These are phyloP conservation scores for Pulveroboletus sp. DNA, from an alignment of 768 basidiomycete genomes.

Conservation along the genomic window DNA sequence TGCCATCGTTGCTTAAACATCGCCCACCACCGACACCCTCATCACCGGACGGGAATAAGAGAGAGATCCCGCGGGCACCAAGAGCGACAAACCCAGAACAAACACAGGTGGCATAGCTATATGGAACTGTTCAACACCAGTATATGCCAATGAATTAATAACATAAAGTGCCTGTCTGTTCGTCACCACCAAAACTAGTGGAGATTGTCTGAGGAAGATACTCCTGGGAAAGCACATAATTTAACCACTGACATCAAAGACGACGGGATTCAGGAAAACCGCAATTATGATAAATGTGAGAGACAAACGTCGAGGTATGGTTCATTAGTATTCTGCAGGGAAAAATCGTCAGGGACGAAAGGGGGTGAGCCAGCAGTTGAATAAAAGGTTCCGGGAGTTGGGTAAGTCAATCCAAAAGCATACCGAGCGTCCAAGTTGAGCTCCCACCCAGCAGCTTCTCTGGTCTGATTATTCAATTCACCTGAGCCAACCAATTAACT, in stretches of 20 bases:
- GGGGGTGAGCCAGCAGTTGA: slow-evolving; percentile 64
- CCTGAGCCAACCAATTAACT: slow-evolving; percentile 38
- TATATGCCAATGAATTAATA: not conserved
- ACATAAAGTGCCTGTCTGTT: slow-evolving; percentile 54
- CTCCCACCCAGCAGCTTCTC: slow-evolving; percentile 54
- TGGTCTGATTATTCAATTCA: slow-evolving; percentile 57
- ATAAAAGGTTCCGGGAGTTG: slow-evolving; percentile 57
- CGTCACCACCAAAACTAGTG: slow-evolving; percentile 71
- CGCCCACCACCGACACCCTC: slow-evolving; percentile 66
- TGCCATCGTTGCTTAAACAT: slow-evolving; percentile 61
- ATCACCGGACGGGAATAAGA: slow-evolving; percentile 68
- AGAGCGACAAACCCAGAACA: slow-evolving; percentile 63
- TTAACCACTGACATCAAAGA: slow-evolving; percentile 57
- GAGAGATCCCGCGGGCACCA: slow-evolving; percentile 64
- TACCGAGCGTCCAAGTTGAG: slow-evolving; percentile 70
- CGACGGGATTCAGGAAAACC: not conserved
- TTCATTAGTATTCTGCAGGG: slow-evolving; percentile 45
- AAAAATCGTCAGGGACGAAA: slow-evolving; percentile 46
- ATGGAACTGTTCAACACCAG: slow-evolving; percentile 43
- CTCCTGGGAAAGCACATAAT: slow-evolving; percentile 50
- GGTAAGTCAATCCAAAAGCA: slow-evolving; percentile 61
- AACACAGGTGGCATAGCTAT: slow-evolving; percentile 51
- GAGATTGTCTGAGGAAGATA: slow-evolving; percentile 61
- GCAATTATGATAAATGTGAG: not conserved
- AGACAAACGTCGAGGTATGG: slow-evolving; percentile 43